phyloP scores from a whole-genome alignment of 202 grass and related monocot genomes.

The Saccharum hybrid region DNA sequence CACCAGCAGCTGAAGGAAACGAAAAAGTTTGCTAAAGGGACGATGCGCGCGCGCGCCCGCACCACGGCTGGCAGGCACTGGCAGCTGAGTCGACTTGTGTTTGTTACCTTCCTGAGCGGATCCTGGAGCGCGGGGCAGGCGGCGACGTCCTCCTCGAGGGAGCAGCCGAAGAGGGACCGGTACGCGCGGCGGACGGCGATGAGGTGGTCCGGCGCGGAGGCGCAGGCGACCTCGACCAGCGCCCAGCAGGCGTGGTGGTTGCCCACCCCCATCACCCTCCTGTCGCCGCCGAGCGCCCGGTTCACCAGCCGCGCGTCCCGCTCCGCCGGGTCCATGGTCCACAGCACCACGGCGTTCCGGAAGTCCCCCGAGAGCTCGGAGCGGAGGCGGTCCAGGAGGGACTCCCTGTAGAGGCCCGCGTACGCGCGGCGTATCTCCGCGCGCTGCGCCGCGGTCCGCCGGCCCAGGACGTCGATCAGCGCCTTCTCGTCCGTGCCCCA shows the following conservation, averaged over 20 bases:
- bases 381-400: constrained; percentile 59
- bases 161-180: constrained; percentile 61
- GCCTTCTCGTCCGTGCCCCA: constrained; percentile 71
- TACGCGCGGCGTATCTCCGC: constrained; percentile 56
- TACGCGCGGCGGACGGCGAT: constrained; percentile 64
- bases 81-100: no score
- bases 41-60: no score
- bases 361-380: constrained; percentile 80
- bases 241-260: constrained; percentile 51
- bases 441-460: constrained; percentile 51
- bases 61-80: no score
- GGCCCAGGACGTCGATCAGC: constrained; percentile 56
- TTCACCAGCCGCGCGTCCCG: constrained; percentile 64
- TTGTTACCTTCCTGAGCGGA: constrained; percentile 43
- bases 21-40: no score
- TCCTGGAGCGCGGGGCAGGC: constrained; percentile 47
- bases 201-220: no score
- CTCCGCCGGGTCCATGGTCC: constrained; percentile 69
- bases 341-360: constrained; percentile 61
- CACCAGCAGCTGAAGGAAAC: constrained; percentile 5
- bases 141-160: constrained; percentile 74
- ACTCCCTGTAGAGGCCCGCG: constrained; percentile 57
- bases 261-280: neutral
- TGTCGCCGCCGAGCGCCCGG: constrained; percentile 44
- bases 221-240: constrained; percentile 68